Conservation (phyloP, 1,284 basidiomycete genomes). For the Phlebopus sp. region DNA sequence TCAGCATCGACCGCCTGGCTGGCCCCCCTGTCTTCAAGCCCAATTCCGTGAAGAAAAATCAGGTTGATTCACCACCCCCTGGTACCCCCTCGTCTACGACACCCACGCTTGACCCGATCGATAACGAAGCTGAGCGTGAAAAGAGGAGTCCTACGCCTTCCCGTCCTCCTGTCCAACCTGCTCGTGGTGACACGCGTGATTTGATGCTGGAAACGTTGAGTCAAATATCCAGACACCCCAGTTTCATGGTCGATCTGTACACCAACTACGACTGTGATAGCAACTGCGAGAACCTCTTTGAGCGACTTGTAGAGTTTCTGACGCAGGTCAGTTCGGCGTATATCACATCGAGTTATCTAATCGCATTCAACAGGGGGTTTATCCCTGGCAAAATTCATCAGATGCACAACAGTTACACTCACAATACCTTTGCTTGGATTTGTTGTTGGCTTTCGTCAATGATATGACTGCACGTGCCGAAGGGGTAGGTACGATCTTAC, state of each 20-base stretch:
- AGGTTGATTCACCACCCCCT: conserved; percentile 51
- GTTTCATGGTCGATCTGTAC: conserved; percentile 95
- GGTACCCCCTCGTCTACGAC: conserved; percentile 51
- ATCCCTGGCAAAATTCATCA: conserved; percentile 57
- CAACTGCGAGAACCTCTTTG: conserved; percentile 95
- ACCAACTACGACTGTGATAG: conserved; percentile 97
- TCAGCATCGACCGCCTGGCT: conserved; percentile 88
- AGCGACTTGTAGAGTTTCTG: conserved; percentile 87
- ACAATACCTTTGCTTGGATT: conserved; percentile 88
- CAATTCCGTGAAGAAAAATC: conserved; percentile 29
- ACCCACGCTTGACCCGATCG: conserved; percentile 43
- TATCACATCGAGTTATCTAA: conserved; percentile 1
- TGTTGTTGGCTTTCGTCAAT: conserved; percentile 84
- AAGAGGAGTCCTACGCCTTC: conserved; percentile 52
- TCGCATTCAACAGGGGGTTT: conserved; percentile 60
- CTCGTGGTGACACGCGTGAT: conserved; percentile 86
- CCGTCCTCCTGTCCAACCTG: conserved; percentile 64
- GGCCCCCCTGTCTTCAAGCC: conserved; percentile 41
- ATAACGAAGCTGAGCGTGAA: conserved; percentile 47
- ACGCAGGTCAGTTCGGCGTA: conserved; percentile 57
- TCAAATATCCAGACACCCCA: conserved; percentile 76
- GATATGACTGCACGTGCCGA: conserved; percentile 84
- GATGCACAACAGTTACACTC: conserved; percentile 74
- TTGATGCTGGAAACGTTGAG: conserved; percentile 87
- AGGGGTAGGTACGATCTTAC: conserved; percentile 46